phyloP scores from a whole-genome alignment of 129 eudicot species.

The Calendula officinalis region DNA sequence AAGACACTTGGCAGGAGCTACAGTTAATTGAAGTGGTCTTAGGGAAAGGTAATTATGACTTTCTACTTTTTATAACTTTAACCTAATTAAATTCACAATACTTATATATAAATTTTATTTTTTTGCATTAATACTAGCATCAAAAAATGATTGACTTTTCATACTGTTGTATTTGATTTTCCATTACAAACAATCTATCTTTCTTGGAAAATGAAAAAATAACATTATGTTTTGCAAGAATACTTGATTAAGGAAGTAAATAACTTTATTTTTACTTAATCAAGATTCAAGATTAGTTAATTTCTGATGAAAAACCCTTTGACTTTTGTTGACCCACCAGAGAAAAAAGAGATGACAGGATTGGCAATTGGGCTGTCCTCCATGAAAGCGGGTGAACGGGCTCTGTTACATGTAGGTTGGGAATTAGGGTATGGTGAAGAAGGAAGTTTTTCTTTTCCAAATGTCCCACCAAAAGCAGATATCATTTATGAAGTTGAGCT shows the following conservation, averaged over 20 bases:
- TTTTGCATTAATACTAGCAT: too few relatives aligned
- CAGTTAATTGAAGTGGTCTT: slow-evolving; percentile 72
- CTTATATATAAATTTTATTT: background rate
- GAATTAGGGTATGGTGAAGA: slow-evolving; percentile 96
- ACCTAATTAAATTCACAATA: background rate
- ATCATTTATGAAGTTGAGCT: slow-evolving; percentile 90
- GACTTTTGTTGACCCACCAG: slow-evolving; percentile 42
- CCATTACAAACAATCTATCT: background rate
- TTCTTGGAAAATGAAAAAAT: slow-evolving; percentile 10
- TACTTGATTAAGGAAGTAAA: background rate
- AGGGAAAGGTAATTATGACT: slow-evolving; percentile 68
- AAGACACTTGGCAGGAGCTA: slow-evolving; percentile 97
- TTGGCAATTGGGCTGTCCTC: slow-evolving; percentile 72
- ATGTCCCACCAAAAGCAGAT: slow-evolving; percentile 94
- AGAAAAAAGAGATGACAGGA: slow-evolving; percentile 87
- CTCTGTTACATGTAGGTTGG: slow-evolving; percentile 87
- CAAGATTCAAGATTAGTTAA: background rate
- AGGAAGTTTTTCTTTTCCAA: slow-evolving; percentile 96
- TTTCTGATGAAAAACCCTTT: slow-evolving; percentile 1
- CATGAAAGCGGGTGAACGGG: slow-evolving; percentile 94
- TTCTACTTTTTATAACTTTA: background rate
- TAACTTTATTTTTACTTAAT: background rate
- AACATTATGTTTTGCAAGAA: slow-evolving; percentile 3
- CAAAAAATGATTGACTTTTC: background rate
- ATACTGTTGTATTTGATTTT: background rate